phyloP scores from a whole-genome alignment of 2,329 filamentous ascomycete genomes.

The Fusarium agapanthi region DNA sequence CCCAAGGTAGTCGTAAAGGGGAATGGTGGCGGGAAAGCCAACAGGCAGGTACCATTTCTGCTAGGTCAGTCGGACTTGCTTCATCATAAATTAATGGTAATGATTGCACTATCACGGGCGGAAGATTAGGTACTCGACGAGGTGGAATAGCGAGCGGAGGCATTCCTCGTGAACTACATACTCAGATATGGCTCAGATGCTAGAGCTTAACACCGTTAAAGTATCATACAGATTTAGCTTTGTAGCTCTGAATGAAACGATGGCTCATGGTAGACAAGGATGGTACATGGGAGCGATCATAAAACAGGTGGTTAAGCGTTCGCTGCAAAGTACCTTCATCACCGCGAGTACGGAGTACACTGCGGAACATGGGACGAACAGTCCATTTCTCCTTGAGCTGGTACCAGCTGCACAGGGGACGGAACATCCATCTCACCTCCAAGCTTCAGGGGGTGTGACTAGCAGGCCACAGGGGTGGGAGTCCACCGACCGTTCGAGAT shows the following conservation, averaged over 20 bases:
- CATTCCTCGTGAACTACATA: neutral
- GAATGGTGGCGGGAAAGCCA: slow-evolving; percentile 14
- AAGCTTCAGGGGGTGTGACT: slow-evolving; percentile 22
- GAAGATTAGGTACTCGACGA: neutral
- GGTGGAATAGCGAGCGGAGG: neutral
- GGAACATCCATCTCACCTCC: neutral
- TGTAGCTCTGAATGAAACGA: slow-evolving; percentile 32
- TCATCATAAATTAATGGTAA: neutral
- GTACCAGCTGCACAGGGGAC: slow-evolving; percentile 31
- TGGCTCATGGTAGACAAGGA: slow-evolving; percentile 35
- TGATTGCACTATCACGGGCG: neutral
- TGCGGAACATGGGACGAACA: slow-evolving; percentile 38
- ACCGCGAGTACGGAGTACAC: slow-evolving; percentile 12
- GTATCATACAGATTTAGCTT: neutral
- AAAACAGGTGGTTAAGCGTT: slow-evolving; percentile 10
- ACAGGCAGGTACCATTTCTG: slow-evolving; percentile 14
- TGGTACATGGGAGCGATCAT: slow-evolving; percentile 10
- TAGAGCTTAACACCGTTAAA: neutral
- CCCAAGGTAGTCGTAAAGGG: slow-evolving; percentile 26
- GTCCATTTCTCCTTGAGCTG: slow-evolving; percentile 10
- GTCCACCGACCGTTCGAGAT: slow-evolving; percentile 27
- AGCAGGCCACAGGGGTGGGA: slow-evolving; percentile 15
- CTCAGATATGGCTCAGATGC: neutral
- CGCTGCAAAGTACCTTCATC: slow-evolving; percentile 6
- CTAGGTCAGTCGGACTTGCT: neutral